Percentiles rank a stretch among this genome's conserved stretches.
These are phyloP conservation scores for Echinochloa phyllopogon DNA, from an alignment of 176 grass and related monocot genomes.

Conservation along the genomic window DNA sequence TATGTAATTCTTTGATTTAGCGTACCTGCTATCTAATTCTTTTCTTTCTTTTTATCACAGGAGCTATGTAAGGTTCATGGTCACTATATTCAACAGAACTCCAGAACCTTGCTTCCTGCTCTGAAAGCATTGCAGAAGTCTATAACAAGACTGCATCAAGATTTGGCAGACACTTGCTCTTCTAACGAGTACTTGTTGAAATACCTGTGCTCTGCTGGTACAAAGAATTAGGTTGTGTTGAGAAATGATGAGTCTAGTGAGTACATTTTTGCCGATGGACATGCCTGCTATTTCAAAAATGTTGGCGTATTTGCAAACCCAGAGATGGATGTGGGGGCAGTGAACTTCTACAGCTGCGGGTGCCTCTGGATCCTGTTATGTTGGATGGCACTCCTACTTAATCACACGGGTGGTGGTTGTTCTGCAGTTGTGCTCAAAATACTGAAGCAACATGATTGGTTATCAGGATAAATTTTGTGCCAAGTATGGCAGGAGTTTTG, in stretches of 20 bases:
- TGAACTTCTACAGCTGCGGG: neutral
- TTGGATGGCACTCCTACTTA: neutral
- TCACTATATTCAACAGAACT: conserved; percentile 91
- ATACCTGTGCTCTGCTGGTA: conserved; percentile 70
- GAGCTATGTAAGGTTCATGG: conserved; percentile 91
- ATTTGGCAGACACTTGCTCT: conserved; percentile 89
- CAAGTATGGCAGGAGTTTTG: neutral
- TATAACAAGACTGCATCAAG: conserved; percentile 90
- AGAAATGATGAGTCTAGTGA: neutral
- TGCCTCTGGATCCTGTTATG: neutral
- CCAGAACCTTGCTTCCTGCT: conserved; percentile 76
- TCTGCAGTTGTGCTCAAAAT: neutral
- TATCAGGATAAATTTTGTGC: neutral
- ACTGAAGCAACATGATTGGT: neutral
- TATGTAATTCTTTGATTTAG: neutral
- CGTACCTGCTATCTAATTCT: neutral
- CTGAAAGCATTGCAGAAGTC: conserved; percentile 90
- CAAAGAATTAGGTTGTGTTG: conserved; percentile 47
- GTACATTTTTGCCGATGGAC: neutral
- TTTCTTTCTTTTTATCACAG: conserved; percentile 46
- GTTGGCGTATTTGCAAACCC: neutral
- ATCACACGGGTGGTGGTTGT: neutral
- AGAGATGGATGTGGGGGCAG: neutral
- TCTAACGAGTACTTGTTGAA: conserved; percentile 94
- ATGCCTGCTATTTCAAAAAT: neutral